phyloP scores from a whole-genome alignment of 768 basidiomycete species.

The Hygrophoropsis aurantiaca region DNA sequence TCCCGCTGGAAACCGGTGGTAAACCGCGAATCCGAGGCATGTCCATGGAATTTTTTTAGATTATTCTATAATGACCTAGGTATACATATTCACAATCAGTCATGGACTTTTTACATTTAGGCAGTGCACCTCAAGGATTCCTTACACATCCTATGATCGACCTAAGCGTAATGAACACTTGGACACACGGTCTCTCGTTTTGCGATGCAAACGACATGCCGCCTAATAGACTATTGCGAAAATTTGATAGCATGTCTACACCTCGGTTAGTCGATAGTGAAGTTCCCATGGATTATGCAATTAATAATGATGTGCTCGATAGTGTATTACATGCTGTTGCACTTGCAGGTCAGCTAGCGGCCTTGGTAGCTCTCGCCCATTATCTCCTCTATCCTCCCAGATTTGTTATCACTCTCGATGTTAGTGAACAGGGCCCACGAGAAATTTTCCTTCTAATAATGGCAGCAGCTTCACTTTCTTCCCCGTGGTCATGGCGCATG shows the following conservation, averaged over 20 bases:
- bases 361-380: slow-evolving; percentile 41
- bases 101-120: slow-evolving; percentile 37
- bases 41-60: background rate
- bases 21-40: slow-evolving; percentile 29
- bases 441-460: slow-evolving; percentile 40
- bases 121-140: slow-evolving; percentile 36
- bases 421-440: slow-evolving; percentile 27
- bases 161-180: slow-evolving; percentile 37
- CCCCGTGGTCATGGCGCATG: slow-evolving; percentile 30
- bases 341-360: slow-evolving; percentile 35
- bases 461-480: slow-evolving; percentile 35
- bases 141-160: slow-evolving; percentile 40
- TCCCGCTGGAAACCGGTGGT: slow-evolving; percentile 32
- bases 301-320: background rate
- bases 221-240: slow-evolving; percentile 13
- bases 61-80: background rate
- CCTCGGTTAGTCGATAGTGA: slow-evolving; percentile 40
- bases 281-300: background rate
- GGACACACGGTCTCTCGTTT: slow-evolving; percentile 35
- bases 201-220: background rate
- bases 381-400: slow-evolving; percentile 43
- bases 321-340: slow-evolving; percentile 49
- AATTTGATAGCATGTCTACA: slow-evolving; percentile 40
- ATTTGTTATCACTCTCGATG: slow-evolving; percentile 20
- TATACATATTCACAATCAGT: slow-evolving; percentile 34